Evolutionary conservation across 441 rosid genomes (phyloP).

Genomic region (Macaranga tanarius): DNA sequence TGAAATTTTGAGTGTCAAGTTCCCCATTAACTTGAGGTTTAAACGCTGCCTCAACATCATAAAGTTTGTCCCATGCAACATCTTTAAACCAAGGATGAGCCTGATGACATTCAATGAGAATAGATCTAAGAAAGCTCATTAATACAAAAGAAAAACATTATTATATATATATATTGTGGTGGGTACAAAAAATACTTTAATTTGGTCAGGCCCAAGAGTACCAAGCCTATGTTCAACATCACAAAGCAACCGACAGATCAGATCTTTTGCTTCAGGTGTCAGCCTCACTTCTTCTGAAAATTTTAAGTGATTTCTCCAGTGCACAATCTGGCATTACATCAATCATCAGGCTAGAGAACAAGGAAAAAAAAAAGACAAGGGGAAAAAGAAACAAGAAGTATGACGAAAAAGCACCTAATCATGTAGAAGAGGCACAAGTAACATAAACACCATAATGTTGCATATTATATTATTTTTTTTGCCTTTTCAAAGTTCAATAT

Average conservation of each 20-base stretch:
- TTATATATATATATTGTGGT: not conserved
- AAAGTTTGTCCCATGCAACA: conserved; percentile 74
- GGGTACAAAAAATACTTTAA: conserved; percentile 55
- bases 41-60: conserved; percentile 90
- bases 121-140: conserved; percentile 21
- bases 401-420: not conserved
- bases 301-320: conserved; percentile 79
- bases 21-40: conserved; percentile 91
- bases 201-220: conserved; percentile 65
- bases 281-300: conserved; percentile 87
- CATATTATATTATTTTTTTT: not conserved
- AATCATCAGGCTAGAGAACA: not conserved
- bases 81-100: conserved; percentile 96
- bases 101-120: conserved; percentile 38
- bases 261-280: conserved; percentile 81
- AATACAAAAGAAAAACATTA: not conserved
- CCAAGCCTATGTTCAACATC: conserved; percentile 92
- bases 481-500: not conserved
- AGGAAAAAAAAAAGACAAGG: not conserved
- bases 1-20: conserved; percentile 92
- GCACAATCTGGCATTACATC: conserved; percentile 66
- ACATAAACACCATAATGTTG: not conserved
- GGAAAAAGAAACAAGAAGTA: not conserved
- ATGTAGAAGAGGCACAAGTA: not conserved
- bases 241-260: conserved; percentile 80